Base-by-base conservation (phyloP, 2,329 filamentous ascomycete genomes). In the Pseudogymnoascus destructans region DNA sequence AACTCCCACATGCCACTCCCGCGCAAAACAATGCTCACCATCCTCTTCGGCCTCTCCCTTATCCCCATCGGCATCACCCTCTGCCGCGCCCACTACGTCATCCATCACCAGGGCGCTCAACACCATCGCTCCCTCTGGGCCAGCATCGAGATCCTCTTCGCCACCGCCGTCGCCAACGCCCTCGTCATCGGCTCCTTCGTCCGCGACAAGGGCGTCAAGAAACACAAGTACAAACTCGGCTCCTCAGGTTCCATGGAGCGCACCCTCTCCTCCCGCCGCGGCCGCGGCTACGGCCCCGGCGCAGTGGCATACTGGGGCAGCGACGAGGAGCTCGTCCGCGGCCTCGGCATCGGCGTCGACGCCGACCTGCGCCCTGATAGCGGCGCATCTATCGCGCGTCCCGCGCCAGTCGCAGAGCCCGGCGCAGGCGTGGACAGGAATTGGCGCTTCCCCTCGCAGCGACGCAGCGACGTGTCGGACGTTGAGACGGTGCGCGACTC, bases 131-230 rank as follows among this genome's bases (percentile, higher is more conserved):
- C 92, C 0, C 80, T 97, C 1, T 78, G 95, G 63, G 93, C 93
- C 3, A 95, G 91, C 0, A 78, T 95, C 15, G 93, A 98, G 68
- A 86, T 97, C 6, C 77, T 97, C 1, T 91, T 92, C 56, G 91
- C 93, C 4, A 88, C 91, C 0, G 82, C 84, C 0, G 86, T 95
- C 0, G 88, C 92, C 10, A 98, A 97, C 69, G 85, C 86, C 2
- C 78, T 98, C 17, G 87, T 96, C 0, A 80, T 98, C 2, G 92
- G 92, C 10, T 95, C 91, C 0, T 97, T 97, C 67, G 83, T 97
- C 25, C 82, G 92, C 11, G 92, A 97, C 69, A 81, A 89, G 57
- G 93, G 93, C 23, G 75, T 90, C 38, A 97, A 97, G 76, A 95
- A 95, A 72, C 79, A 79, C 59, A 93, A 89, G 68, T 96, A 87